Evolutionary conservation across 371 early-diverging fungal genomes (phyloP).

Genomic region (Mortierella sp.): DNA sequence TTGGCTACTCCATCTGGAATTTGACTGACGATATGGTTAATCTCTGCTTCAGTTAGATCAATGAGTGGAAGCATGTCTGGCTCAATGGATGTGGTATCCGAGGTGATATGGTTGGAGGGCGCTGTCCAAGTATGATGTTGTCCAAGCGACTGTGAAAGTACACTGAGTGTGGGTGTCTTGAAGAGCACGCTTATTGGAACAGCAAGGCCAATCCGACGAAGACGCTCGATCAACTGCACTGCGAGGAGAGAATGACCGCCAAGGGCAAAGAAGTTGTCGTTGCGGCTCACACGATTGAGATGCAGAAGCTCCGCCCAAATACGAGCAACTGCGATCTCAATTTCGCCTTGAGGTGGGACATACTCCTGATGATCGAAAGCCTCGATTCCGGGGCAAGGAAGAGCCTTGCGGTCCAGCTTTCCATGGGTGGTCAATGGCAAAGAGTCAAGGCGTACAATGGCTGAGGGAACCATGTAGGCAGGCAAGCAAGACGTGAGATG

Average conservation of each 20-base stretch:
- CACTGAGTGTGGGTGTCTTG: not conserved
- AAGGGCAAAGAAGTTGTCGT: constrained; percentile 18
- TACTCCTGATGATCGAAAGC: constrained; percentile 8
- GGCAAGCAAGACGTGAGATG: not conserved
- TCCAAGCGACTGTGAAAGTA: not conserved
- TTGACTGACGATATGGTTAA: not conserved
- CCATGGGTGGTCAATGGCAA: not conserved
- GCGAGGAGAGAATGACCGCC: constrained; percentile 17
- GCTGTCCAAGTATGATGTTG: not conserved
- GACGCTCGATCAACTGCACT: not conserved
- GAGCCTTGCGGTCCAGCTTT: not conserved
- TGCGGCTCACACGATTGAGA: constrained; percentile 4
- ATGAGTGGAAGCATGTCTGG: not conserved
- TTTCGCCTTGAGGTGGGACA: constrained; percentile 11
- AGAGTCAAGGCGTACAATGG: not conserved
- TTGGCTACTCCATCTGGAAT: not conserved
- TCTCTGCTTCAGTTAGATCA: not conserved
- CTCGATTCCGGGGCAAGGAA: not conserved
- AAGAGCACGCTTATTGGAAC: not conserved
- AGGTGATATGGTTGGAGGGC: not conserved
- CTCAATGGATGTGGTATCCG: not conserved
- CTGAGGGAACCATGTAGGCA: not conserved
- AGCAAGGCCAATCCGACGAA: not conserved
- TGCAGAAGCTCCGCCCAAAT: constrained; percentile 18
- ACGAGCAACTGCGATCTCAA: constrained; percentile 9